phyloP scores from a whole-genome alignment of 345 rosid genomes.

The Euphorbia pulcherrima region DNA sequence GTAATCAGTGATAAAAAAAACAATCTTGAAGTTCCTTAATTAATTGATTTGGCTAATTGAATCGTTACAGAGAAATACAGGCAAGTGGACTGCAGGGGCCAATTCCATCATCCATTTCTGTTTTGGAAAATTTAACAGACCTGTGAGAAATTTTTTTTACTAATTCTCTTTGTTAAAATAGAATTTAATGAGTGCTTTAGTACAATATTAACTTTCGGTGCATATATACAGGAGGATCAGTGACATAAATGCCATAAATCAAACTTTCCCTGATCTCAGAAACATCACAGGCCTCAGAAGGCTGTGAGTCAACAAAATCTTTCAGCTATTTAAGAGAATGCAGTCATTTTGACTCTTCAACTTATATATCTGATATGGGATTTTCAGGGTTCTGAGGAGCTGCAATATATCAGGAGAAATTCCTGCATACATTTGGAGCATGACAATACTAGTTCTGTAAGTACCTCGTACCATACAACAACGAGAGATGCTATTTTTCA shows the following conservation, averaged over 20 bases:
- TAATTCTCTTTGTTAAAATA: too few relatives aligned
- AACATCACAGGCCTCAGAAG: slow-evolving; percentile 24
- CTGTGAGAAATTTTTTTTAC: too few relatives aligned
- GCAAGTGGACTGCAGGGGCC: slow-evolving; percentile 49
- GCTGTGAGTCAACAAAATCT: too few relatives aligned
- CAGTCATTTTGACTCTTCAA: neutral
- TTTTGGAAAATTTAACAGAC: slow-evolving; percentile 28
- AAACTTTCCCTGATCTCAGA: slow-evolving; percentile 40
- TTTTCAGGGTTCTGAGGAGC: slow-evolving; percentile 35
- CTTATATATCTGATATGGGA: neutral
- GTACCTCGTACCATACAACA: too few relatives aligned
- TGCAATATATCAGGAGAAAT: slow-evolving; percentile 34
- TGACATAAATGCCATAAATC: slow-evolving; percentile 45
- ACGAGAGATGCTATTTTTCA: too few relatives aligned
- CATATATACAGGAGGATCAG: slow-evolving; percentile 69
- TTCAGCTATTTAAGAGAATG: too few relatives aligned
- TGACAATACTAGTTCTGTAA: slow-evolving; percentile 26
- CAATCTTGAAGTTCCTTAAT: too few relatives aligned
- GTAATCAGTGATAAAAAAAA: too few relatives aligned
- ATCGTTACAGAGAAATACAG: slow-evolving; percentile 37
- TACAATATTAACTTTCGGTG: too few relatives aligned
- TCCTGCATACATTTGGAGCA: slow-evolving; percentile 32
- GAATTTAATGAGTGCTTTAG: too few relatives aligned
- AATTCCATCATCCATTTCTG: slow-evolving; percentile 44
- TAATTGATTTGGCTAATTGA: neutral